Conservation (phyloP, 179 eudicot species). For the Spinacia oleracea region DNA sequence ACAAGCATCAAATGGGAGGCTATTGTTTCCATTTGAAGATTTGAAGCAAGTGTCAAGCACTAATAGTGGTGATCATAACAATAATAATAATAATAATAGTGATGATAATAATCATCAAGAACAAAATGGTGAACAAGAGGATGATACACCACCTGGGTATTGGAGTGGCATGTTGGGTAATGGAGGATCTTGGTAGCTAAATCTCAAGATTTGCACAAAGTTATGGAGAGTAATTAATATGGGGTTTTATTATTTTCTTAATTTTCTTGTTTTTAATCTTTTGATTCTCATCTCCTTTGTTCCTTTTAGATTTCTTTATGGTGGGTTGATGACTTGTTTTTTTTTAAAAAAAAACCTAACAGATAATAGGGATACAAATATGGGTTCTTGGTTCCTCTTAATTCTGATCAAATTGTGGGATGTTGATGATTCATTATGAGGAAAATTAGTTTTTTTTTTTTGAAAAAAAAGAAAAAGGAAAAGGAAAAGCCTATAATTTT, state of each 20-base stretch:
- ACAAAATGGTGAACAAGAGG: constrained; percentile 42
- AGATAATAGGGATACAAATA: constrained; percentile 17
- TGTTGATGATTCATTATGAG: constrained; percentile 10
- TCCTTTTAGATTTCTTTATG: constrained; percentile 1
- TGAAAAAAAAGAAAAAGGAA: neutral
- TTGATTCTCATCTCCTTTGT: constrained; percentile 3
- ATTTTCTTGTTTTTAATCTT: neutral
- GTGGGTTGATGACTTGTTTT: constrained; percentile 20
- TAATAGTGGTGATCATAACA: constrained; percentile 24
- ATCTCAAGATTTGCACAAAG: constrained; percentile 29
- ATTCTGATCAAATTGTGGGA: constrained; percentile 13
- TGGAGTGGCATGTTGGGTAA: constrained; percentile 52
- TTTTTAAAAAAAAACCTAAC: constrained; percentile 24
- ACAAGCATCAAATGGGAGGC: constrained; percentile 35
- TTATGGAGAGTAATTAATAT: neutral
- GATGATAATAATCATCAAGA: constrained; percentile 12
- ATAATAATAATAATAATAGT: neutral
- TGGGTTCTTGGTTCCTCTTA: constrained; percentile 4
- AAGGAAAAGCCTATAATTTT: constrained; percentile 29
- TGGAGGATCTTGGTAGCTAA: constrained; percentile 47
- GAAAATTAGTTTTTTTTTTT: neutral
- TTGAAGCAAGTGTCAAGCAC: constrained; percentile 39
- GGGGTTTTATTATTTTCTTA: neutral
- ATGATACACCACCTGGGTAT: constrained; percentile 43
- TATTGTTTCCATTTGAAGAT: constrained; percentile 50